A percentile compares a stretch with the other conserved stretches of the same genome.
Conservation (phyloP, 371 early-diverging fungal genomes). For the Rhizopus stolonifer region DNA sequence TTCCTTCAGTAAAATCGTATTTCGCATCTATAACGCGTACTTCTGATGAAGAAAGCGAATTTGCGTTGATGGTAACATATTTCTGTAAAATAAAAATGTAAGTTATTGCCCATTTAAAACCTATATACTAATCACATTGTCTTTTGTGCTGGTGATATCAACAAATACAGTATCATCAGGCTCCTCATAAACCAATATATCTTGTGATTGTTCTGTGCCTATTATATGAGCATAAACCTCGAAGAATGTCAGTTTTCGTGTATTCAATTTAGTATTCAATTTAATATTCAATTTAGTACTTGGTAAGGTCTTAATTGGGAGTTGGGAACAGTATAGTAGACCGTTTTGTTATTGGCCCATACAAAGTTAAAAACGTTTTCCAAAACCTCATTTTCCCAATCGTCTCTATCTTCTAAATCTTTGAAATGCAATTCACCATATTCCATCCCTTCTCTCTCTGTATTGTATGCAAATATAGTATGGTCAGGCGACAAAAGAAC, state of each 20-base stretch:
- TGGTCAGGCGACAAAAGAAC: slow-evolving; percentile 62
- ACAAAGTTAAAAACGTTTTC: slow-evolving; percentile 79
- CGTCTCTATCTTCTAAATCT: slow-evolving; percentile 33
- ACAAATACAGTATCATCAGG: slow-evolving; percentile 69
- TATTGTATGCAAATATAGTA: slow-evolving; percentile 59
- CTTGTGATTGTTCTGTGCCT: slow-evolving; percentile 56
- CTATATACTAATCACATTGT: too few relatives aligned
- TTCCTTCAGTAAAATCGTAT: slow-evolving; percentile 38
- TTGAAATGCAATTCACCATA: slow-evolving; percentile 65
- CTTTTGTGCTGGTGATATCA: slow-evolving; percentile 80
- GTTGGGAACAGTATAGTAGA: slow-evolving; percentile 78
- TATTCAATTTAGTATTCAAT: too few relatives aligned
- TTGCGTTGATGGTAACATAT: slow-evolving; percentile 74
- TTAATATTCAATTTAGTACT: slow-evolving; percentile 33
- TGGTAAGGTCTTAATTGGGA: slow-evolving; percentile 70
- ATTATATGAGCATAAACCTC: slow-evolving; percentile 60
- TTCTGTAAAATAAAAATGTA: slow-evolving; percentile 27
- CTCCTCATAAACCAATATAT: slow-evolving; percentile 70
- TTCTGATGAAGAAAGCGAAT: slow-evolving; percentile 75
- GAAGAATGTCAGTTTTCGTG: too few relatives aligned
- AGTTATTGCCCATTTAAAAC: too few relatives aligned
- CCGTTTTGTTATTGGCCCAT: slow-evolving; percentile 64
- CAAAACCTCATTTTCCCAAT: slow-evolving; percentile 55
- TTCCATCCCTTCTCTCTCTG: slow-evolving; percentile 62
- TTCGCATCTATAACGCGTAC: slow-evolving; percentile 58